phyloP scores from a whole-genome alignment of 2,329 filamentous ascomycete species.

The Diplodia sapinea region DNA sequence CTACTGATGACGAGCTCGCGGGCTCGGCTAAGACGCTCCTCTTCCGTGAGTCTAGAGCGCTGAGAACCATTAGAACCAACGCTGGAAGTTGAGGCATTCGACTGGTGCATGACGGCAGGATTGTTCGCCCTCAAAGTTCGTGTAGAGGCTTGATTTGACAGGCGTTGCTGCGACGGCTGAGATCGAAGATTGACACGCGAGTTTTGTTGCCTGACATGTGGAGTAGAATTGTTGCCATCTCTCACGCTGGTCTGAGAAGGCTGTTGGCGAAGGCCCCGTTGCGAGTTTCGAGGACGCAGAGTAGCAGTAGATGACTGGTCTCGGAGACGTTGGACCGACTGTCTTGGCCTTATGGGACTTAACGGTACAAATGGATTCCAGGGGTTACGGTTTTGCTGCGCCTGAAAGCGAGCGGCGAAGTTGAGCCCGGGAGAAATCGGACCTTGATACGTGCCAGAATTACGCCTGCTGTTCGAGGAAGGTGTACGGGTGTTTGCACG shows the following conservation, averaged over 20 bases:
- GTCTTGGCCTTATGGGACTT: slow-evolving; percentile 40
- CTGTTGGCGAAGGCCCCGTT: slow-evolving; percentile 36
- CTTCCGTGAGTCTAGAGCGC: slow-evolving; percentile 40
- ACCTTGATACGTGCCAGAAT: slow-evolving; percentile 24
- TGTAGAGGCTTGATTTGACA: slow-evolving; percentile 45
- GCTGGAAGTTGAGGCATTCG: slow-evolving; percentile 31
- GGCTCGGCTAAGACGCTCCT: slow-evolving; percentile 44
- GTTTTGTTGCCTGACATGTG: slow-evolving; percentile 42
- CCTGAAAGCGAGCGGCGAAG: slow-evolving; percentile 43
- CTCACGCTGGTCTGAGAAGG: slow-evolving; percentile 40
- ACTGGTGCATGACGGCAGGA: slow-evolving; percentile 36
- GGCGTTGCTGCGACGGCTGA: slow-evolving; percentile 45
- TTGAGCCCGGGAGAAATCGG: slow-evolving; percentile 38
- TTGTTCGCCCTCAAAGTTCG: slow-evolving; percentile 46
- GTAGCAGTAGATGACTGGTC: slow-evolving; percentile 50
- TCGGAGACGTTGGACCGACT: slow-evolving; percentile 42
- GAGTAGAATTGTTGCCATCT: slow-evolving; percentile 38
- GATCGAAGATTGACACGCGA: slow-evolving; percentile 46
- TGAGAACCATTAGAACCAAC: slow-evolving; percentile 36
- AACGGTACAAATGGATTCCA: slow-evolving; percentile 46
- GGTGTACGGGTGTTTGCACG: slow-evolving; percentile 22
- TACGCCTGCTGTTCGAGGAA: slow-evolving; percentile 22
- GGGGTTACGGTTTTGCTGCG: slow-evolving; percentile 43
- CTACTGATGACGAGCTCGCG: slow-evolving; percentile 47
- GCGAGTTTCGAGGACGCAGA: slow-evolving; percentile 43